Evolutionary conservation across 768 basidiomycete genomes (phyloP), one percentile per base, ranked within the genome.

Genomic region (Agaricus blazei): DNA sequence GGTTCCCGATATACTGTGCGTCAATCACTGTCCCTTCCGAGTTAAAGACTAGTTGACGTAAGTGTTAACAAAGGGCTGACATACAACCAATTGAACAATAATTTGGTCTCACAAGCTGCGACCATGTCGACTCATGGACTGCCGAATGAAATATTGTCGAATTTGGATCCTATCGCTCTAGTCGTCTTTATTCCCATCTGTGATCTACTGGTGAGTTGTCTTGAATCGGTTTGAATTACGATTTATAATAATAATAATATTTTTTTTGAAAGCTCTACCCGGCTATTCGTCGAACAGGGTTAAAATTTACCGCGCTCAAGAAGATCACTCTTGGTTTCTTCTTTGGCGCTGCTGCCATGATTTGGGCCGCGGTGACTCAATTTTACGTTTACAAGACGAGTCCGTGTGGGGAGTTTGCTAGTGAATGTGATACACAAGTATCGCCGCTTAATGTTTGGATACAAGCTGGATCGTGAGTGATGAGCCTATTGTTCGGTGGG

Each of bases 401-500:
- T 65, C 83, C 65, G 15, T 85, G 70, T 70, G 81, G 82, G 14
- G 57, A 84, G 48, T 54, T 69, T 9, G 87, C 85, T 1, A 60
- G 75, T 12, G 79, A 77, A 1, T 88, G 88, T 61, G 57, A 42
- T 5, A 81, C 79, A 57, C 62, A 67, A 0, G 51, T 82, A 28
- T 84, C 86, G 4, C 78, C 82, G 6, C 67, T 90, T n/a, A 87
- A 84, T 57, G 86, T 90, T 11, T 90, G 88, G 88, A 83, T 83
- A 48, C 88, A 90, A 63, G 77, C 82, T 7, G 87, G 87, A 54
- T 76, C 83, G 79, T 82, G 52, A 70, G 82, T 19, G 19, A 69
- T 23, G 9, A 15, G 14, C 7, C 5, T 19, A 5, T 9, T 2
- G 4, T 19, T 19, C 19, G 1, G 19, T 19, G 19, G 19, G 19